Evolutionary conservation across 225 moss, liverwort and hornwort species (phyloP), one percentile per base, ranked within the genome.

Genomic region (Physcomitrium patens): DNA sequence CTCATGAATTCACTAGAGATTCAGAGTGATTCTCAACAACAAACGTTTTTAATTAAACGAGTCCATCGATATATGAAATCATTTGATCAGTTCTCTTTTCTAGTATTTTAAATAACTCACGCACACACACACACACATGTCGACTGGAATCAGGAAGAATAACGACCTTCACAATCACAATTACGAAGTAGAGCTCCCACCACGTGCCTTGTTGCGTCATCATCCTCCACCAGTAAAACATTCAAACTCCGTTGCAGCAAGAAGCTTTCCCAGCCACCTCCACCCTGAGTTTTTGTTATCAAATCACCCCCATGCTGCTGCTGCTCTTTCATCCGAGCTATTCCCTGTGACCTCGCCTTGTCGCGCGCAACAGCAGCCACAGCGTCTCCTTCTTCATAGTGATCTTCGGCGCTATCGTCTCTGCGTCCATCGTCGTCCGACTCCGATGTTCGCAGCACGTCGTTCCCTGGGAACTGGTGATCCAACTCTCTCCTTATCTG

Each of bases 141-240:
- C 9, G 8, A 78, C 46, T 43, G 51, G 16, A 68, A 81, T 45
- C 71, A 74, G 76, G 57, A 67, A 42, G 74, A 8, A 73, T 81
- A 77, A 54, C 47, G 84, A 99, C 99, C 99, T 95, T 99, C 99
- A 52, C 92, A 95, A 46, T 86, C 85, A 78, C 99, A 99, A 80
- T 95, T 99, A 53, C 99, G 90, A 17, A 99, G 90, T 31, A 99
- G 84, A 42, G 99, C 99, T 9, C 85, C 85, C 0, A 99, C 95
- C 2, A 99, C 95, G 43, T 93, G 93, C 67, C 99, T 81, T 1
- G 99, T 99, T 51, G 89, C 93, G 76, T 99, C 95, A 62, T 99
- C 99, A 70, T 95, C 99, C 77, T 99, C 99, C 56, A 93, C 99
- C 55, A 99, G 72, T 70, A 99, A 41, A 15, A 99, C 89, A 63